Evolutionary conservation across 257 asterid genomes (phyloP).

Genomic region (Fraxinus quadrangulata): DNA sequence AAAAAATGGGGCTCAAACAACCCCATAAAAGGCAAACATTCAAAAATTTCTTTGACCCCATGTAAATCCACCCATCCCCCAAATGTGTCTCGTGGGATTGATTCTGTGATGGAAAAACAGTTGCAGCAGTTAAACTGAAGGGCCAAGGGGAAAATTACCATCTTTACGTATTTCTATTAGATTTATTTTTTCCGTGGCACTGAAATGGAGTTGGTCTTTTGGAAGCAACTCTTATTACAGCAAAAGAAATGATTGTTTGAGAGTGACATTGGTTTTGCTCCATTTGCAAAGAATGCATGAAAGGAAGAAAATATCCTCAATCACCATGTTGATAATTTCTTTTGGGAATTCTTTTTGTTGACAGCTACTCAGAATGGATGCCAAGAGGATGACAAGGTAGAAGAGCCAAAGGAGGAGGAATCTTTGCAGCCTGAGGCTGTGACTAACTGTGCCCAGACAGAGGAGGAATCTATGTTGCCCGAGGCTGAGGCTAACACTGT

Average conservation of each 20-base stretch:
- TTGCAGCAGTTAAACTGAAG: neutral
- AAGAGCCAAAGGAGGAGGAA: slow-evolving; percentile 10
- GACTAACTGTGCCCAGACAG: neutral
- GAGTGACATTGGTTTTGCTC: neutral
- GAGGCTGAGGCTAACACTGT: neutral
- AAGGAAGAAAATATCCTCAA: neutral
- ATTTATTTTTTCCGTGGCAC: neutral
- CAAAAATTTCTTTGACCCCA: neutral
- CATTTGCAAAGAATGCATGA: neutral
- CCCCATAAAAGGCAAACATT: neutral
- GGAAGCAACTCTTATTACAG: neutral
- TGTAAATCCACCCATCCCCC: neutral
- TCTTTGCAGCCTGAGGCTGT: slow-evolving; percentile 1
- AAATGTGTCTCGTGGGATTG: neutral
- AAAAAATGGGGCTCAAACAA: no score
- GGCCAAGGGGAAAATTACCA: neutral
- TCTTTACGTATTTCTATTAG: neutral
- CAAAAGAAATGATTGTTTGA: neutral
- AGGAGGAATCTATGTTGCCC: neutral
- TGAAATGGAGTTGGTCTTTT: neutral
- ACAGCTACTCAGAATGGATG: slow-evolving; percentile 44
- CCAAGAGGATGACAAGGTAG: slow-evolving; percentile 25
- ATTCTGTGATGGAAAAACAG: neutral
- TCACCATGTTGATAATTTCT: neutral
- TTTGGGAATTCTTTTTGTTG: neutral